phyloP scores from a whole-genome alignment of 2,329 filamentous ascomycete genomes.

The Rhinocladiella similis region DNA sequence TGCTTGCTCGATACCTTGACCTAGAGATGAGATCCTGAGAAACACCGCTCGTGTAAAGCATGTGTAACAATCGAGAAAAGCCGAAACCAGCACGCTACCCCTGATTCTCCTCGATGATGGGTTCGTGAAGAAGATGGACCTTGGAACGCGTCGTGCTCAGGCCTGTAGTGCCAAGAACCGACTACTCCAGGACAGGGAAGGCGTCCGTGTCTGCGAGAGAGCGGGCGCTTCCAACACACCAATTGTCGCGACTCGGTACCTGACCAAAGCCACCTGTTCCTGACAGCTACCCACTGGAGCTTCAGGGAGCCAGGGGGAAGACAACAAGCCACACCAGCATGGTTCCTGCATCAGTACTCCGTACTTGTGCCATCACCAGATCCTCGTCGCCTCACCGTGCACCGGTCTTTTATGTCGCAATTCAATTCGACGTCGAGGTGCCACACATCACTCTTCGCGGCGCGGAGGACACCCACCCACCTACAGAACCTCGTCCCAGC shows the following conservation, averaged over 20 bases:
- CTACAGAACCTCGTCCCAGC: neutral
- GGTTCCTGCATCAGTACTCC: neutral
- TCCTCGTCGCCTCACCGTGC: neutral
- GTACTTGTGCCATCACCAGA: neutral
- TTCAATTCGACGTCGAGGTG: slow-evolving; percentile 5
- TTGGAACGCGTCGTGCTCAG: neutral
- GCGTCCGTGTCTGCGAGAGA: neutral
- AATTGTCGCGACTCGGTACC: slow-evolving; percentile 5
- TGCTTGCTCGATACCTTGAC: no score
- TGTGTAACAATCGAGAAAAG: no score
- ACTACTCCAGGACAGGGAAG: neutral
- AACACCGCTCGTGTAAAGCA: no score
- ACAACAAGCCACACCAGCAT: slow-evolving; percentile 15
- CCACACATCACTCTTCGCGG: neutral
- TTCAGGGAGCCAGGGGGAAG: slow-evolving; percentile 2
- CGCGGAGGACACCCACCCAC: neutral
- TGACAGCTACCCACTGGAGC: neutral
- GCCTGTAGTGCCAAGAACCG: neutral
- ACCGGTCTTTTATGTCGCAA: neutral
- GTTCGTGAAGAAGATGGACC: neutral
- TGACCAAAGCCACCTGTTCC: slow-evolving; percentile 3
- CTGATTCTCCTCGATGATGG: no score
- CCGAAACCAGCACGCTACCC: no score
- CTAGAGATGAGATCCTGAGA: no score
- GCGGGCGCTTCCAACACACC: neutral